Base-by-base conservation (phyloP, 2,329 filamentous ascomycete species). In the Pseudogymnoascus sp. region DNA sequence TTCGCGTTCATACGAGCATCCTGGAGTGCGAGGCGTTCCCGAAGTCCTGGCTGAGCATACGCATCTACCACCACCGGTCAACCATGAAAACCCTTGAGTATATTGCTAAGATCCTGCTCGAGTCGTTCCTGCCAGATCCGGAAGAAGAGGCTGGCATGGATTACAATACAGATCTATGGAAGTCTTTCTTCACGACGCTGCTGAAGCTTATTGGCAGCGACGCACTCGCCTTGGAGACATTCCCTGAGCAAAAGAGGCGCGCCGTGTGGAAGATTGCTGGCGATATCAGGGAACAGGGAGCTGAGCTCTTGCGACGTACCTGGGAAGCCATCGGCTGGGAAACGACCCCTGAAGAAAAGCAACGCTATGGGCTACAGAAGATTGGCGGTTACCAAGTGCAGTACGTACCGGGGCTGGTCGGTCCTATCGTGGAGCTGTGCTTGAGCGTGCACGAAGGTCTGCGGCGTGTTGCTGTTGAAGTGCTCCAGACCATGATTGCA, bases 291-390 rank as follows among this genome's bases (percentile, higher is more conserved):
- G 92, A 97, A 72, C 83, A 91, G 65, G 94, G 95, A 14, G 93
- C 94, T 3, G 89, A 93, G 58, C 79, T 99, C 7, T 78, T 99
- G 34, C 85, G 88, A 63, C 83, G 85, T 28, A 93, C 89, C 5
- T 99, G 94, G 94, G 90, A 96, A 70, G 89, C 91, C 16, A 95
- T 99, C 64, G 94, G 95, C 11, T 99, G 94, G 94, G 93, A 99
- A 68, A 90, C 91, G 0, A 90, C 82, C 32, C 74, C 80, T 1
- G 93, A 97, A 62, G 92, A 97, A 71, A 82, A 84, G 65, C 79
- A 81, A 61, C 83, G 87, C 25, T 97, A 92, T 69, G 88, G 88
- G 0, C 77, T 97, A 61, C 79, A 84, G 60, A 92, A 88, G 72
- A 88, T 97, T 79, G 95, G 94, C 62, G 94, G 94, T 1, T 99